Conservation (phyloP, 495 filamentous ascomycete species). For the Podospora appendiculata region DNA sequence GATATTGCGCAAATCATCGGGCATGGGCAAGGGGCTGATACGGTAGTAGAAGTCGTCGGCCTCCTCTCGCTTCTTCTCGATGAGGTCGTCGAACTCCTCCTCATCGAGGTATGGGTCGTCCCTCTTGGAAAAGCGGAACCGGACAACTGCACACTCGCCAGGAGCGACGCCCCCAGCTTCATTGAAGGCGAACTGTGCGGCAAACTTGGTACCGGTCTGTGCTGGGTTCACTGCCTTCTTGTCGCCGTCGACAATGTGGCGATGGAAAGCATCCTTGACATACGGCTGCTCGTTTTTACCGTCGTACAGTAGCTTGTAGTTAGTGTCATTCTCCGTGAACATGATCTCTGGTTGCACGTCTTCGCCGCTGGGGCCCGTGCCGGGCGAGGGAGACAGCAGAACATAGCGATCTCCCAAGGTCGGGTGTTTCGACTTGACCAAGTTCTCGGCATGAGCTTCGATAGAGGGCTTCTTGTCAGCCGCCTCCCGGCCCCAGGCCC, state of each 20-base stretch:
- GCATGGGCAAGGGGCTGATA: constrained; percentile 89
- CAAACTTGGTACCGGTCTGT: constrained; percentile 76
- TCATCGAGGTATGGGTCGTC: constrained; percentile 76
- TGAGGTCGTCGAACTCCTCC: constrained; percentile 83
- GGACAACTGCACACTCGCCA: constrained; percentile 89
- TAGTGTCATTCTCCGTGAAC: constrained; percentile 95
- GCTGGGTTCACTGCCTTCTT: constrained; percentile 74
- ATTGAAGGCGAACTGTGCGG: constrained; percentile 88
- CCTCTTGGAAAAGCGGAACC: constrained; percentile 76
- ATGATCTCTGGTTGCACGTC: constrained; percentile 78
- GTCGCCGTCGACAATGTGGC: constrained; percentile 75
- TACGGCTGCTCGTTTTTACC: constrained; percentile 72
- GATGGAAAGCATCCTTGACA: constrained; percentile 94
- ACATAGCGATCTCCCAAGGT: constrained; percentile 77
- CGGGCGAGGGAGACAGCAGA: constrained; percentile 82
- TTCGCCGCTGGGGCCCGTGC: constrained; percentile 63
- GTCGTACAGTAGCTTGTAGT: constrained; percentile 66
- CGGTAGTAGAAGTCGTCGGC: constrained; percentile 94
- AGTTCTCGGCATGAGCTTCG: constrained; percentile 50
- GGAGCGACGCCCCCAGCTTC: constrained; percentile 79
- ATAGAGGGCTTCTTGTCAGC: constrained; percentile 69
- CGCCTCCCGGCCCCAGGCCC: constrained; percentile 79
- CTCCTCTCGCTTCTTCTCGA: constrained; percentile 76
- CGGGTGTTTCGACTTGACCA: constrained; percentile 65
- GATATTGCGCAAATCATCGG: constrained; percentile 89